phyloP scores from a whole-genome alignment of 2,329 filamentous ascomycete species.

The Pseudogymnoascus sp. region DNA sequence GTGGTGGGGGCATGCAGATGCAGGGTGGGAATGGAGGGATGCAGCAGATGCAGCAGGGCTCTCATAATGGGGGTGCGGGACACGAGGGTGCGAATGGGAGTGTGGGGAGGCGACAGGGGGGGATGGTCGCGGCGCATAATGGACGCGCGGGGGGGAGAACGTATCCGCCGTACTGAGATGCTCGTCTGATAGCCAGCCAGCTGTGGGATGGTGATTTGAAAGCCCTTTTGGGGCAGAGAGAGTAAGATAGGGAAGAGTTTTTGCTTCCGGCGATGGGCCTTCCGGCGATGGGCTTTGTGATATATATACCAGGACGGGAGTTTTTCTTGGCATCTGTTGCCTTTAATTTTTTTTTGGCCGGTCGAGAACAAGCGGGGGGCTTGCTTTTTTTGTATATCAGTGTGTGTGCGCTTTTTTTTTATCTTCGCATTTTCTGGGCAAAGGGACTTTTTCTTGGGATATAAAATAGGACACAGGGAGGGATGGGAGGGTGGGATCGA shows the following conservation, averaged over 20 bases:
- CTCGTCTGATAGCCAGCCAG: too few relatives aligned
- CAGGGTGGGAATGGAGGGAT: not conserved
- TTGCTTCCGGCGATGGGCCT: not conserved
- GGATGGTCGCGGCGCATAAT: not conserved
- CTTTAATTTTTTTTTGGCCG: not conserved
- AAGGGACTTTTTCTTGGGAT: not conserved
- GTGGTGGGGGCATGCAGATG: not conserved
- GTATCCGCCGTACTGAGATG: not conserved
- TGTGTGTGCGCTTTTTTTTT: not conserved
- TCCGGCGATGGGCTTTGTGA: not conserved
- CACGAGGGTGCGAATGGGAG: not conserved
- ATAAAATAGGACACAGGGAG: not conserved
- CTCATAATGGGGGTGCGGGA: not conserved
- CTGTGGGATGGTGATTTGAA: not conserved
- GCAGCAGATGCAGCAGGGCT: not conserved
- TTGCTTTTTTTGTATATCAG: not conserved
- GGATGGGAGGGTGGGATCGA: not conserved
- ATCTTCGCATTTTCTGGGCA: not conserved
- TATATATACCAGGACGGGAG: slow-evolving; percentile 4
- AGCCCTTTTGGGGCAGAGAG: not conserved
- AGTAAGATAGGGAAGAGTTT: not conserved
- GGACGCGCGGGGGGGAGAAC: not conserved
- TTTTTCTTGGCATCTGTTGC: slow-evolving; percentile 7
- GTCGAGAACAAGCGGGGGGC: slow-evolving; percentile 1
- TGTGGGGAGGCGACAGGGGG: not conserved